Evolutionary conservation across 75 land plant genomes (phyloP).

Genomic region (Cupressus sempervirens): DNA sequence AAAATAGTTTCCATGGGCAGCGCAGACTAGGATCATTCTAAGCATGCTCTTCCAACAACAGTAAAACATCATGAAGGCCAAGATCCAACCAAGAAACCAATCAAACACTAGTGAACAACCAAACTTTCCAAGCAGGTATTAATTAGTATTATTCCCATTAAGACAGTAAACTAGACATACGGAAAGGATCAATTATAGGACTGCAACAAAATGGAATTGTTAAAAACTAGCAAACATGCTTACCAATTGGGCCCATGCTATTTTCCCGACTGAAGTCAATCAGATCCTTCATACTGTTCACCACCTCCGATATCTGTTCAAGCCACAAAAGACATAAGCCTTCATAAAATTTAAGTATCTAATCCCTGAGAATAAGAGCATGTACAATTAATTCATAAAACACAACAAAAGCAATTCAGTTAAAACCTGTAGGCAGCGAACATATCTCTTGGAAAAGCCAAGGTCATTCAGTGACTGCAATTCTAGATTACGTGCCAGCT

Average conservation of each 20-base stretch:
- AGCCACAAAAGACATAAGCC: neutral
- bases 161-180: neutral
- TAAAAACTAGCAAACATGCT: conserved; percentile 1
- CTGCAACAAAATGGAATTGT: neutral
- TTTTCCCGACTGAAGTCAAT: conserved; percentile 78
- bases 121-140: neutral
- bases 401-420: neutral
- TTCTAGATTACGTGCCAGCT: conserved; percentile 81
- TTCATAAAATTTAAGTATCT: neutral
- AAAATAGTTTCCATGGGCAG: too few species aligned
- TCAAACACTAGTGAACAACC: neutral
- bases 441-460: conserved; percentile 97
- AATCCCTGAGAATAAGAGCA: neutral
- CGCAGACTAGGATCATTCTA: neutral
- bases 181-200: neutral
- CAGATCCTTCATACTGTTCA: conserved; percentile 94
- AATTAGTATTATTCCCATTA: neutral
- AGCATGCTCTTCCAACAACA: neutral
- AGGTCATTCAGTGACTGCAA: conserved; percentile 82
- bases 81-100: neutral
- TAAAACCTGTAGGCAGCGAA: conserved; percentile 88
- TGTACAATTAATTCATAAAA: neutral
- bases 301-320: conserved; percentile 92
- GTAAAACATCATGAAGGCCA: neutral
- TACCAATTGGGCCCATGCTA: conserved; percentile 90